Conservation (phyloP, 2,329 filamentous ascomycete genomes). For the Elsinoe fawcettii region DNA sequence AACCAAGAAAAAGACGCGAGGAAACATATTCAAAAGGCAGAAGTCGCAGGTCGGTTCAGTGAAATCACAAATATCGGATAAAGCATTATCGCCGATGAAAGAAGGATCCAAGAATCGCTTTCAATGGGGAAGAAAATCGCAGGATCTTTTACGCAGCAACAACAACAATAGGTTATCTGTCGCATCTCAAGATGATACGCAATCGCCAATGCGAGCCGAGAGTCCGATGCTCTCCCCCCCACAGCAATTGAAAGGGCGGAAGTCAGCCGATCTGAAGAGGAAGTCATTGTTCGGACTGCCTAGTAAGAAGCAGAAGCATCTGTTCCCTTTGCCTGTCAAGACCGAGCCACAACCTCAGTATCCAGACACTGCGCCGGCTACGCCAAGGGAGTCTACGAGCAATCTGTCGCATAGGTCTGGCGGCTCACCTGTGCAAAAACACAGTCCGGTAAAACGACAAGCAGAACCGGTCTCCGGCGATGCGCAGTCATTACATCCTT, state of each 20-base stretch:
- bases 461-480: not conserved
- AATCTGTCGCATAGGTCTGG: constrained; percentile 24
- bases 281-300: constrained; percentile 70
- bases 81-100: constrained; percentile 9
- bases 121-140: constrained; percentile 15
- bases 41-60: constrained; percentile 29
- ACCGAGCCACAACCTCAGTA: constrained; percentile 36
- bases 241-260: constrained; percentile 29
- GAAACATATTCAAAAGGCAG: constrained; percentile 21
- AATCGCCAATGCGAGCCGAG: constrained; percentile 48
- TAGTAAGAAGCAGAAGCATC: constrained; percentile 63
- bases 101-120: constrained; percentile 5
- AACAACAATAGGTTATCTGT: constrained; percentile 2
- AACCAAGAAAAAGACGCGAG: constrained; percentile 15
- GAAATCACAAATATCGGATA: constrained; percentile 10
- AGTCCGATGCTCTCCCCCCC: constrained; percentile 2
- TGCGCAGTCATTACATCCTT: constrained; percentile 23
- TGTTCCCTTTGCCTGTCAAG: constrained; percentile 86
- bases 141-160: not conserved
- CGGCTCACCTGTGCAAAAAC: constrained; percentile 17
- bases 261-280: constrained; percentile 11
- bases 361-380: constrained; percentile 25
- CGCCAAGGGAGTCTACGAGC: constrained; percentile 31
- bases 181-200: constrained; percentile 35
- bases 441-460: constrained; percentile 14